Base-by-base conservation (phyloP, 176 grass and related monocot species). In the Oryza glumipatula region DNA sequence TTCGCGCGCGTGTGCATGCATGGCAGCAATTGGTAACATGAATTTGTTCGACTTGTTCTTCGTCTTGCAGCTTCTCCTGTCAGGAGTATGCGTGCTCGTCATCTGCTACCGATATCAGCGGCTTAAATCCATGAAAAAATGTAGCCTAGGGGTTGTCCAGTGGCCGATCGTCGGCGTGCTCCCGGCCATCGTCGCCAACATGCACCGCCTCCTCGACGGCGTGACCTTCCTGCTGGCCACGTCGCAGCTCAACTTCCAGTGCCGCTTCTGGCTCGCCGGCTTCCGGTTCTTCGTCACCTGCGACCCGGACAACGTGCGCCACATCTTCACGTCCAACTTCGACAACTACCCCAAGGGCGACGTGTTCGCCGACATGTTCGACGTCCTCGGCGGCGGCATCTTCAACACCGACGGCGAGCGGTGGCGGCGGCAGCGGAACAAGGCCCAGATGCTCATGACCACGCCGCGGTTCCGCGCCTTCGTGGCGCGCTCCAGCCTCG, bases 321-420 rank as follows among this genome's bases (percentile, higher is more conserved):
- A 92, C 54, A 63, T 92, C 75, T 92, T 92, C 83, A 87, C 39
- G 38, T 72, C 79, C 84, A 84, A 86, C 65, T 92, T 92, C 79
- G 61, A 49, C 7, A 89, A 92, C 49, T 92, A 89, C 68, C 87
- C 90, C 7, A 92, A 92, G 49, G 90, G 90, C 65, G 83, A 76
- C 23, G 76, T 68, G 13, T 92, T 87, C 79, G 43, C 54, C 0
- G 28, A 92, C 68, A 92, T 87, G 35, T 89, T 89, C 69, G 90
- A 92, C 80, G 46, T 89, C 65, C 80, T 89, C 49, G 90, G 90
- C 54, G 83, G 78, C 47, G 87, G 90, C 61, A 92, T 92, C 78
- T 92, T 92, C 74, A 92, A 89, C 73, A 30, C 87, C 35, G 90
- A 92, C 74, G 87, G 83, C 28, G 90, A 92, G 4, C 2, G 9